Base-by-base conservation (phyloP, 1,284 basidiomycete genomes). In the Uromyces viciae-fabae region DNA sequence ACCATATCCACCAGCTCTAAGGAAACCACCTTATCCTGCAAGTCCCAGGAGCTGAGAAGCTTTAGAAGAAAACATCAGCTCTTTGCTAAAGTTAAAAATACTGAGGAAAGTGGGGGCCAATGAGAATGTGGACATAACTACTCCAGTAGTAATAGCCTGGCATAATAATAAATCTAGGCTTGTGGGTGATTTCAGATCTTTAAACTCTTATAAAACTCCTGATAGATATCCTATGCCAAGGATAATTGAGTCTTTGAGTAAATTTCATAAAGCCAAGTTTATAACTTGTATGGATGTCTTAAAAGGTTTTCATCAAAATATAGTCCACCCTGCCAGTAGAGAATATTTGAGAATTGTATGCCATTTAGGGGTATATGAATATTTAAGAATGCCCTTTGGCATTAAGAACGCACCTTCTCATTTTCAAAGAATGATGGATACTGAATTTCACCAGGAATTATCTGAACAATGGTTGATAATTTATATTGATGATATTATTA, bases 381-480 rank as follows among this genome's bases (percentile, higher is more conserved):
- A 74, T 4, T 25, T 52, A 1, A 74, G 71, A 25, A 74, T 74
- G 71, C 71, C 71, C 7, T 75, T 75, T 56, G 73, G 73, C 0
- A 56, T 38, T n/a, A 75, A 75, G 8, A 75, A 58, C 40, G 49
- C 49, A 1, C 73, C 73, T 56, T 56, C 73, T n/a, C 56, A 56
- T 40, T 75, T 75, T 38, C 73, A 75, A 60, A 31, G 54, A 0
- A 60, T 75, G 54, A 75, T 75, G 73, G 73, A 75, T 14, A 60
- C 15, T 2, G 5, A 43, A 33, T 73, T 73, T 15, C 19, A 22
- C 17, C 22, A 38, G 33, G 31, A 60, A 58, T 0, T 60, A 60
- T 36, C 25, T 5, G 36, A 9, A 60, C 52, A 54, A 2, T 40
- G 52, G 1, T 22, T 75, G 49, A 54, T 74, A 0, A 52, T 75